Conservation (phyloP, 371 early-diverging fungal genomes). For the Mucor sp. region DNA sequence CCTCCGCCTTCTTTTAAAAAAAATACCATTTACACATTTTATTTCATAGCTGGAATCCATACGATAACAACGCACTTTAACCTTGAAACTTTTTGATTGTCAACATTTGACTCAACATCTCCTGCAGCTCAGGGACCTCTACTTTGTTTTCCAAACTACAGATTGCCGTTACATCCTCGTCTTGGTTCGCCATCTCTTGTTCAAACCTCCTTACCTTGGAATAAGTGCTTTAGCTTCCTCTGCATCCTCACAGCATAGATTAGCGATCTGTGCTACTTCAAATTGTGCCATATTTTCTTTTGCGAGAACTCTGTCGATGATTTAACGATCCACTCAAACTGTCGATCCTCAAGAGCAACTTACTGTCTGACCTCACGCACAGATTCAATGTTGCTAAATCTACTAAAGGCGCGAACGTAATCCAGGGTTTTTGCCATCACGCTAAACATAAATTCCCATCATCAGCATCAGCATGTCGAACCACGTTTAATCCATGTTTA, state of each 20-base stretch:
- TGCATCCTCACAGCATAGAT: conserved; percentile 85
- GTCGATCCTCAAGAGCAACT: conserved; percentile 14
- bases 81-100: conserved; percentile 79
- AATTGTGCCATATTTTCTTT: conserved; percentile 71
- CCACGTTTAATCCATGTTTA: conserved; percentile 10
- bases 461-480: background rate
- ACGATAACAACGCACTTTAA: conserved; percentile 17
- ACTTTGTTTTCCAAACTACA: conserved; percentile 26
- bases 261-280: conserved; percentile 88
- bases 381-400: conserved; percentile 83
- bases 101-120: conserved; percentile 73
- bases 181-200: background rate
- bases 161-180: background rate
- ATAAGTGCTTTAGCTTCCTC: conserved; percentile 86
- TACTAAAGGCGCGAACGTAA: conserved; percentile 80
- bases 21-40: background rate
- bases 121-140: conserved; percentile 52
- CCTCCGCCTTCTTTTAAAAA: background rate
- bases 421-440: conserved; percentile 79
- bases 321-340: background rate
- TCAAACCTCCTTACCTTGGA: conserved; percentile 63
- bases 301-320: conserved; percentile 48
- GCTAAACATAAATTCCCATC: conserved; percentile 27
- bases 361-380: conserved; percentile 85
- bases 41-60: background rate